phyloP scores from a whole-genome alignment of 305 asterid genomes.

The Rubia balearica region DNA sequence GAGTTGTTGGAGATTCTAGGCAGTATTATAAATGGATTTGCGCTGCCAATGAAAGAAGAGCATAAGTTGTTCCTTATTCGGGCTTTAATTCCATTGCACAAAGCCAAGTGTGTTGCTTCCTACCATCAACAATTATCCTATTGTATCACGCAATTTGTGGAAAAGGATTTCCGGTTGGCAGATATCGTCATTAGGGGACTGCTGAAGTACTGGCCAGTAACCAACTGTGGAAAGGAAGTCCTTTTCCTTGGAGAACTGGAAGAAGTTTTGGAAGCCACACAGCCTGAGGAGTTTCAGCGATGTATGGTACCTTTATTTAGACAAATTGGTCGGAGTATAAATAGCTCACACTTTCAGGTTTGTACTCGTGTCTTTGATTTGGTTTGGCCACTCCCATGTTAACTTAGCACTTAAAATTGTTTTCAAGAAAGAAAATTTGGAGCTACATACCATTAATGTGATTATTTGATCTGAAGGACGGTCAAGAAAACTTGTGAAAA shows the following conservation, averaged over 20 bases:
- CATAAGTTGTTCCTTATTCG: slow-evolving; percentile 80
- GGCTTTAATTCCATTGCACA: slow-evolving; percentile 77
- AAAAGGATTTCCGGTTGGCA: slow-evolving; percentile 80
- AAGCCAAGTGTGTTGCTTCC: slow-evolving; percentile 45
- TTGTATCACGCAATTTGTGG: slow-evolving; percentile 66
- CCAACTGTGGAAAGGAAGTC: slow-evolving; percentile 81
- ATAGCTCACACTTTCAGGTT: slow-evolving; percentile 90
- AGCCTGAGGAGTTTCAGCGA: slow-evolving; percentile 62
- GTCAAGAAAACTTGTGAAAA: neutral
- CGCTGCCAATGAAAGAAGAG: slow-evolving; percentile 91
- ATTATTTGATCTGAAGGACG: neutral
- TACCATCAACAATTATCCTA: slow-evolving; percentile 80
- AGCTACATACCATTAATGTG: neutral
- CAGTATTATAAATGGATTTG: slow-evolving; percentile 80
- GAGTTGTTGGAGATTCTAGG: slow-evolving; percentile 79
- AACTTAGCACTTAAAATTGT: neutral
- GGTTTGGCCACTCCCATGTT: neutral
- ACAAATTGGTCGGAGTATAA: slow-evolving; percentile 72
- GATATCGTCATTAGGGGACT: slow-evolving; percentile 59
- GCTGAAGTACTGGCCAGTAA: slow-evolving; percentile 81
- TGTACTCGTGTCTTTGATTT: slow-evolving; percentile 12
- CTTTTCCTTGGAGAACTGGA: slow-evolving; percentile 81
- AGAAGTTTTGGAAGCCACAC: slow-evolving; percentile 74
- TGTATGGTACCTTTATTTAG: slow-evolving; percentile 82
- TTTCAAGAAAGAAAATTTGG: neutral